phyloP scores from a whole-genome alignment of 495 filamentous ascomycete species.

The Podospora sp. region DNA sequence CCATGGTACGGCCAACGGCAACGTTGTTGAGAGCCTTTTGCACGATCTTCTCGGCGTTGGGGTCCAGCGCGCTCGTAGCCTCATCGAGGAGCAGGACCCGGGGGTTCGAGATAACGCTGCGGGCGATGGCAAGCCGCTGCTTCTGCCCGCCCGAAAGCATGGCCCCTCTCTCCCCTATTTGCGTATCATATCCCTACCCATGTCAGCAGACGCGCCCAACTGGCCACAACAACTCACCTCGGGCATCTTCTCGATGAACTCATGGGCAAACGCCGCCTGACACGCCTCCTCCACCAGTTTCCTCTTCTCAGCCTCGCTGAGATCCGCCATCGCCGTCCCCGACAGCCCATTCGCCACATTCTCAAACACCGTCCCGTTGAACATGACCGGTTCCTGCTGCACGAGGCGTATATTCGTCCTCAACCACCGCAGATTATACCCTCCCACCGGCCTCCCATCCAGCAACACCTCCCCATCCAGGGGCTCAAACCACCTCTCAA shows the following conservation, averaged over 20 bases:
- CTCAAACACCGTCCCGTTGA: conserved; percentile 67
- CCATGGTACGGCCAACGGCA: conserved; percentile 66
- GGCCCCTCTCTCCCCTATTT: conserved; percentile 53
- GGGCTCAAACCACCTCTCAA: conserved; percentile 88
- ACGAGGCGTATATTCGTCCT: conserved; percentile 66
- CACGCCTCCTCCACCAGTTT: conserved; percentile 59
- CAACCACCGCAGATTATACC: conserved; percentile 64
- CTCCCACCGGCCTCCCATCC: conserved; percentile 54
- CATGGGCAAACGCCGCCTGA: conserved; percentile 56
- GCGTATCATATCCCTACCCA: conserved; percentile 53
- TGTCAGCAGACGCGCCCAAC: neutral
- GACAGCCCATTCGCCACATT: conserved; percentile 65
- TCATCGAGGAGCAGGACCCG: conserved; percentile 80
- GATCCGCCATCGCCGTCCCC: conserved; percentile 56
- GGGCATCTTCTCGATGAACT: conserved; percentile 59
- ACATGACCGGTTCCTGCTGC: conserved; percentile 69
- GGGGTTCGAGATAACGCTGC: conserved; percentile 68
- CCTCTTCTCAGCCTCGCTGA: conserved; percentile 50
- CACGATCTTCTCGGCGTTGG: conserved; percentile 63
- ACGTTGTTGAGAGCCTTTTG: conserved; percentile 68
- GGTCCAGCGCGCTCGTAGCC: conserved; percentile 74
- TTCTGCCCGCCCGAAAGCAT: conserved; percentile 57
- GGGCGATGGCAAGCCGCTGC: conserved; percentile 67
- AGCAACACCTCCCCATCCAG: conserved; percentile 52
- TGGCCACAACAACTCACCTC: conserved; percentile 27